phyloP scores from a whole-genome alignment of 176 grass and related monocot genomes.

The Oryza nivara region DNA sequence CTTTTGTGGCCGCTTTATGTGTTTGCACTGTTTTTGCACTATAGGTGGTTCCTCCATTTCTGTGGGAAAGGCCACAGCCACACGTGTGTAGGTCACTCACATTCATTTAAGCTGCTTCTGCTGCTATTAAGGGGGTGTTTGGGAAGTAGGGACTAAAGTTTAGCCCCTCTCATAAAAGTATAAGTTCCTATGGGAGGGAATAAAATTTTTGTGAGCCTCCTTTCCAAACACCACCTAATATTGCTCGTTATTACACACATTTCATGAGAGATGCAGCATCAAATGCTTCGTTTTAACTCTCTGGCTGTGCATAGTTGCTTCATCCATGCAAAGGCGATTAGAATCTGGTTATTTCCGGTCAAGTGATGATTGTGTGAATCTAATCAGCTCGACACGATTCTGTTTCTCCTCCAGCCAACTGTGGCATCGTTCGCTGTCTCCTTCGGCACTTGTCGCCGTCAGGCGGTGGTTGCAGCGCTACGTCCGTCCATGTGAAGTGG shows the following conservation, averaged over 20 bases:
- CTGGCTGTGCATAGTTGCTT: background rate
- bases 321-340: background rate
- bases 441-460: constrained; percentile 17
- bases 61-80: background rate
- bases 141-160: no score
- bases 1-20: constrained; percentile 8
- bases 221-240: background rate
- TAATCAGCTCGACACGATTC: constrained; percentile 3
- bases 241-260: background rate
- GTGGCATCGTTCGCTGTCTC: background rate
- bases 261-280: background rate
- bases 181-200: no score
- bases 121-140: background rate
- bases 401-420: constrained; percentile 12
- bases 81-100: background rate
- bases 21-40: constrained; percentile 10
- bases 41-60: background rate
- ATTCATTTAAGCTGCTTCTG: constrained; percentile 5
- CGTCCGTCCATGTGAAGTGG: constrained; percentile 25
- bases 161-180: no score
- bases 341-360: background rate
- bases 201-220: no score
- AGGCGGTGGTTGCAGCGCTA: constrained; percentile 3
- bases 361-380: constrained; percentile 9
- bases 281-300: background rate